A percentile compares a stretch with the other conserved stretches of the same genome.
Conservation (phyloP, 2,329 filamentous ascomycete genomes). For the Penicillium sclerotigenum region DNA sequence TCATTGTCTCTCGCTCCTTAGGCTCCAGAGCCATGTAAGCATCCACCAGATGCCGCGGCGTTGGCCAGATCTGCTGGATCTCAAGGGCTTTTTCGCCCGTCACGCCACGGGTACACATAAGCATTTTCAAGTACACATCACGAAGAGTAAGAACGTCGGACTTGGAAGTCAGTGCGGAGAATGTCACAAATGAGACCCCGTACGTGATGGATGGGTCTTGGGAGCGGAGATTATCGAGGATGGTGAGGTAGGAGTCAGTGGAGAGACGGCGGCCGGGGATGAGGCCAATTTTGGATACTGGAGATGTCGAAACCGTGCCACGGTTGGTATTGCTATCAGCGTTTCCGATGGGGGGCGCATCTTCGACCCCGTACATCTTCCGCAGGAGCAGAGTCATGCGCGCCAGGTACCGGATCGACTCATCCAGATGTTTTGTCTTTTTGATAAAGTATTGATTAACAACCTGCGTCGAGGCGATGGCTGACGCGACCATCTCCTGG, state of each 20-base stretch:
- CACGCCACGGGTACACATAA: conserved; percentile 74
- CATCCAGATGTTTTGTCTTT: conserved; percentile 70
- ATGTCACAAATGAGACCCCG: conserved; percentile 67
- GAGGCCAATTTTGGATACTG: conserved; percentile 37
- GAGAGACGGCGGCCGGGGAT: conserved; percentile 60
- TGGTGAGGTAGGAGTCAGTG: conserved; percentile 64
- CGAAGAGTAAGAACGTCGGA: conserved; percentile 69
- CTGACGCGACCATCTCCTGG: conserved; percentile 66
- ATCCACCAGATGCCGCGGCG: conserved; percentile 67
- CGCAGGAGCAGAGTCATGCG: conserved; percentile 68
- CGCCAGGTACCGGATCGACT: conserved; percentile 72
- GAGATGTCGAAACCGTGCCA: conserved; percentile 43
- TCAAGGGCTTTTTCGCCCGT: conserved; percentile 75
- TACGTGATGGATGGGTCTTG: conserved; percentile 49
- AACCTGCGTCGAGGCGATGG: conserved; percentile 73
- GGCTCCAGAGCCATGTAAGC: conserved; percentile 58
- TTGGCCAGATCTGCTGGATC: conserved; percentile 75
- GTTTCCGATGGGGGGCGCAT: not conserved
- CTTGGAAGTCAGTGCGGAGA: conserved; percentile 70
- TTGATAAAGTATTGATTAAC: conserved; percentile 78
- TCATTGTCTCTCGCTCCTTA: conserved; percentile 60
- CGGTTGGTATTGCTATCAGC: conserved; percentile 3
- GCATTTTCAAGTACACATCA: conserved; percentile 78
- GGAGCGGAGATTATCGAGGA: conserved; percentile 58
- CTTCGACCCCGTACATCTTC: conserved; percentile 52